Conservation (phyloP, 495 filamentous ascomycete genomes). For the Podospora conica region DNA sequence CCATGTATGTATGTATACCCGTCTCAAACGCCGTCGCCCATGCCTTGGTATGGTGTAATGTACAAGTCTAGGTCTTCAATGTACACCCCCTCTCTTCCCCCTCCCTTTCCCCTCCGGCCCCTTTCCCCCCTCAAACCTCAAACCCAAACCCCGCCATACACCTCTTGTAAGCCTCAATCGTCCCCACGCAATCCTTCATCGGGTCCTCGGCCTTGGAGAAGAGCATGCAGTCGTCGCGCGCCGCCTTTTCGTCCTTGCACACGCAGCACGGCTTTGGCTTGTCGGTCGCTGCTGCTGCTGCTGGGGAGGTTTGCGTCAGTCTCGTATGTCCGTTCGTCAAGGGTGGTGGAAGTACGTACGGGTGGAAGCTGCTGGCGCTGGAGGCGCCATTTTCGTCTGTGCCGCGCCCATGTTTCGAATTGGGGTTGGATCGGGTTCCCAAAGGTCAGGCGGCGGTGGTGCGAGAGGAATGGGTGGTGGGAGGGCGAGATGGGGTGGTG, state of each 20-base stretch:
- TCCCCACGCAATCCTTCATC: constrained; percentile 68
- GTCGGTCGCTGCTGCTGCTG: constrained; percentile 21
- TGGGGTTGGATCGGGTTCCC: not conserved
- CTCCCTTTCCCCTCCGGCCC: not conserved
- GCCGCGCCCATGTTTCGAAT: too few relatives aligned
- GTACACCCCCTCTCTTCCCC: not conserved
- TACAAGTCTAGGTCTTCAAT: constrained; percentile 6
- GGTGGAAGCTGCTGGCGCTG: constrained; percentile 25
- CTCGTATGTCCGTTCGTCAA: not conserved
- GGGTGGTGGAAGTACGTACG: constrained; percentile 24
- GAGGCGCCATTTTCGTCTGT: constrained; percentile 29
- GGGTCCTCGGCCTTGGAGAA: constrained; percentile 78
- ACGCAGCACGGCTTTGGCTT: constrained; percentile 81
- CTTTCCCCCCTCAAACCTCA: constrained; percentile 47
- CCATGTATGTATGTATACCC: constrained; percentile 5
- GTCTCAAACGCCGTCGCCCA: constrained; percentile 7
- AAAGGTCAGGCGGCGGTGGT: not conserved
- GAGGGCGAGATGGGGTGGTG: not conserved
- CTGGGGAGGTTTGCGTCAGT: not conserved
- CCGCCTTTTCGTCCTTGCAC: constrained; percentile 88
- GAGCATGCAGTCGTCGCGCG: constrained; percentile 97
- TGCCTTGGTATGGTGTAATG: not conserved
- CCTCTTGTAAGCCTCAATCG: constrained; percentile 76
- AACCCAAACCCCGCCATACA: constrained; percentile 97
- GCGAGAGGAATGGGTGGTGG: not conserved